Evolutionary conservation across 2,329 filamentous ascomycete species (phyloP).

Genomic region (Lachnellula arida): DNA sequence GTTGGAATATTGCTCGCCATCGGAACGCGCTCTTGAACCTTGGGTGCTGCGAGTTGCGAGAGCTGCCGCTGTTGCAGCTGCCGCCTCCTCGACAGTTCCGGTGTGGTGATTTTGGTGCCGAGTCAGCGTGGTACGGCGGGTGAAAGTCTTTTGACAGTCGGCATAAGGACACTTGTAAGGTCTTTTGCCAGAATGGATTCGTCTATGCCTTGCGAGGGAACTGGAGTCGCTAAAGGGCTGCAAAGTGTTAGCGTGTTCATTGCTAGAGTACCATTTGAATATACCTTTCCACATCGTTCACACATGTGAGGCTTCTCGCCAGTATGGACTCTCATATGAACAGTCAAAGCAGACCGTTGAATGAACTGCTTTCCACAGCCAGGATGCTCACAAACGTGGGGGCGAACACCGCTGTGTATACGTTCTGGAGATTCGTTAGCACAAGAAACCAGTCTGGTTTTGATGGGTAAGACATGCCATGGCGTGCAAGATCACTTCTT

Average conservation of each 20-base stretch:
- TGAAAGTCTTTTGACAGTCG: slow-evolving; percentile 98
- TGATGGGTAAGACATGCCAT: slow-evolving; percentile 60
- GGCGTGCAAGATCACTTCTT: slow-evolving; percentile 87
- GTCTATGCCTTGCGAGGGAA: slow-evolving; percentile 85
- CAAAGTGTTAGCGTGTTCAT: slow-evolving; percentile 26
- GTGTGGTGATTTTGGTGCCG: slow-evolving; percentile 95
- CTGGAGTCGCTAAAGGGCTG: slow-evolving; percentile 96
- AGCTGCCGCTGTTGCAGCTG: slow-evolving; percentile 80
- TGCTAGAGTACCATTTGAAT: slow-evolving; percentile 7
- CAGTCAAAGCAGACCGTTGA: slow-evolving; percentile 89
- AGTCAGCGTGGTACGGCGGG: slow-evolving; percentile 87
- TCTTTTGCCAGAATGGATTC: slow-evolving; percentile 91
- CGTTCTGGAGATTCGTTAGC: slow-evolving; percentile 58
- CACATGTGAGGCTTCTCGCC: slow-evolving; percentile 99
- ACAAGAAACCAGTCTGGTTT: not conserved
- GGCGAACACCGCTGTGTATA: slow-evolving; percentile 86
- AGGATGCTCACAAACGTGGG: slow-evolving; percentile 86
- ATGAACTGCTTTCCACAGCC: slow-evolving; percentile 96
- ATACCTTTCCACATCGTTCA: slow-evolving; percentile 91
- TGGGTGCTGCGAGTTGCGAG: slow-evolving; percentile 52
- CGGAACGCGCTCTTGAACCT: slow-evolving; percentile 55
- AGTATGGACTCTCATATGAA: slow-evolving; percentile 92
- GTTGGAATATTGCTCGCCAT: slow-evolving; percentile 66
- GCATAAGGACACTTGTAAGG: slow-evolving; percentile 98
- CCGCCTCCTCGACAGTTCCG: slow-evolving; percentile 90